Evolutionary conservation across 371 early-diverging fungal species (phyloP).

Genomic region (Mortierella polycephala): DNA sequence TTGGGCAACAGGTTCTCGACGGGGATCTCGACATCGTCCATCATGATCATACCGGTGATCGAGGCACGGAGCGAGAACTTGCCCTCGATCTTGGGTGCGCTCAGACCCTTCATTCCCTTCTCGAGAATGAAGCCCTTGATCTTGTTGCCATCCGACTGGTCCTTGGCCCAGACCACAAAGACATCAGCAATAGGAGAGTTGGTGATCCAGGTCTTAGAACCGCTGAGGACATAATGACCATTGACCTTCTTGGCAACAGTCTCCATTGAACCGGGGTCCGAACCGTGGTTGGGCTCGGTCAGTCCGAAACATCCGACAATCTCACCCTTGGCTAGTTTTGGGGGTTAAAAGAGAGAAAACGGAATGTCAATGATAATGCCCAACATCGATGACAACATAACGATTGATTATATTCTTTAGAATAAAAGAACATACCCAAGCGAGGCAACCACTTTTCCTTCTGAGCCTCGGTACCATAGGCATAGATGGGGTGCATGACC

Average conservation of each 20-base stretch:
- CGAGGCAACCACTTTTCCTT: slow-evolving; percentile 91
- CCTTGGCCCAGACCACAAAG: slow-evolving; percentile 98
- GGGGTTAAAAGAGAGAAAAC: too few species aligned
- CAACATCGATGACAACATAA: not conserved
- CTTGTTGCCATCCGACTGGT: slow-evolving; percentile 78
- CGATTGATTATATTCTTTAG: not conserved
- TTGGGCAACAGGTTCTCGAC: slow-evolving; percentile 89
- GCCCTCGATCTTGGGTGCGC: slow-evolving; percentile 92
- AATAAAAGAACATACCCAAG: slow-evolving; percentile 68
- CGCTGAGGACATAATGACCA: slow-evolving; percentile 85
- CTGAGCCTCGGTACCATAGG: slow-evolving; percentile 93
- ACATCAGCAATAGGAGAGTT: slow-evolving; percentile 98
- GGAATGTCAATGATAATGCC: too few species aligned
- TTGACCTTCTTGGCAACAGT: slow-evolving; percentile 83
- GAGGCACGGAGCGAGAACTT: slow-evolving; percentile 97
- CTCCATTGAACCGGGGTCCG: slow-evolving; percentile 96
- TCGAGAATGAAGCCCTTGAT: slow-evolving; percentile 97
- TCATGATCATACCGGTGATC: slow-evolving; percentile 97
- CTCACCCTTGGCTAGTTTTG: slow-evolving; percentile 82
- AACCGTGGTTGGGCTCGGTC: slow-evolving; percentile 99
- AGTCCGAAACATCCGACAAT: slow-evolving; percentile 94
- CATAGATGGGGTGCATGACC: slow-evolving; percentile 97
- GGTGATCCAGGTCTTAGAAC: slow-evolving; percentile 98
- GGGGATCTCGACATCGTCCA: slow-evolving; percentile 97
- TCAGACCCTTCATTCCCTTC: slow-evolving; percentile 89